Evolutionary conservation across 108 stramenopile genomes (phyloP).

Genomic region (Phaeodactylum tricornutum): DNA sequence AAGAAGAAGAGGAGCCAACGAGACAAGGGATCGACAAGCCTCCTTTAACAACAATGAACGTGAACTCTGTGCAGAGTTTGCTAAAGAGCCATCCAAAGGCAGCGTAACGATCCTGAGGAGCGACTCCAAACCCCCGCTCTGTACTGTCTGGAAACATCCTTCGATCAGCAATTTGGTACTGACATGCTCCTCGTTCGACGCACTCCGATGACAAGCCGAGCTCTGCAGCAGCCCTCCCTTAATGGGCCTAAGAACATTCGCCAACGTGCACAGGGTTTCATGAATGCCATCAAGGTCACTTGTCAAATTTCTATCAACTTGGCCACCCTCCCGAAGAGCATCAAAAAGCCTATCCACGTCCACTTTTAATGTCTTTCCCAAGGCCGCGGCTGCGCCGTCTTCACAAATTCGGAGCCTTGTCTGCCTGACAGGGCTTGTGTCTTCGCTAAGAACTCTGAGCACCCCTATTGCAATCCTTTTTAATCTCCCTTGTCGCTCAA

Average conservation of each 20-base stretch:
- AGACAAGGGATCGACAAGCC: slow-evolving; percentile 38
- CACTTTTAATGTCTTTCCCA: slow-evolving; percentile 32
- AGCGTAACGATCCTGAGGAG: slow-evolving; percentile 33
- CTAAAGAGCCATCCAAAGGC: slow-evolving; percentile 8
- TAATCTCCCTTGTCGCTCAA: slow-evolving; percentile 23
- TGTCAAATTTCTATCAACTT: neutral
- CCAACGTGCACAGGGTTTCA: slow-evolving; percentile 38
- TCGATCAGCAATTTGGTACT: slow-evolving; percentile 16
- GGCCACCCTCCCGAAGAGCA: neutral
- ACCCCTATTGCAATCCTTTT: slow-evolving; percentile 37
- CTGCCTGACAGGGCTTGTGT: slow-evolving; percentile 22
- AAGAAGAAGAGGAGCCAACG: slow-evolving; percentile 43
- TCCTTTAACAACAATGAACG: slow-evolving; percentile 31
- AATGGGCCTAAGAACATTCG: slow-evolving; percentile 40
- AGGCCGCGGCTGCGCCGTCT: slow-evolving; percentile 30
- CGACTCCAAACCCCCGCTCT: slow-evolving; percentile 37
- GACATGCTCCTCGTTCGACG: neutral
- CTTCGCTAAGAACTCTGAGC: slow-evolving; percentile 49
- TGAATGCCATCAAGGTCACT: slow-evolving; percentile 25
- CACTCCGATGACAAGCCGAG: too few relatives aligned
- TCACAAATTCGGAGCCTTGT: slow-evolving; percentile 35
- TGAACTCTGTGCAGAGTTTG: slow-evolving; percentile 3
- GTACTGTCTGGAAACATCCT: slow-evolving; percentile 29
- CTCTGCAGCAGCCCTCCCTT: slow-evolving; percentile 4
- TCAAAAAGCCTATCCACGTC: slow-evolving; percentile 2